Evolutionary conservation across 1,284 basidiomycete species (phyloP), one percentile per base, ranked within the genome.

Genomic region (Stygiomarasmius scandens): DNA sequence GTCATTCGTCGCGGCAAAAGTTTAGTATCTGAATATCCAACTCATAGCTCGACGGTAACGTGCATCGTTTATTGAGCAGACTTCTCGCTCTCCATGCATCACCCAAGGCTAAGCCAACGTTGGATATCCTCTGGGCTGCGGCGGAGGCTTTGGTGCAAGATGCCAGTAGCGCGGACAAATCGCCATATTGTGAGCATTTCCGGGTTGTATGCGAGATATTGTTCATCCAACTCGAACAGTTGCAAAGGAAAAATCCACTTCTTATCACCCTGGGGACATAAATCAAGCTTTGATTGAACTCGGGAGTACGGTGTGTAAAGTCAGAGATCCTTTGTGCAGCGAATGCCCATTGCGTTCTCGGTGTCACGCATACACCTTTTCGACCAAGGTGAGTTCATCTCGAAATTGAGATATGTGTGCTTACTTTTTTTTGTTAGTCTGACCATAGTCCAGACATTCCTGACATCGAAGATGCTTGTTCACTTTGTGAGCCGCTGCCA

Each of bases 281-380:
- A 96, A 96, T 70, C 93, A 96, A 74, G 92, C 89, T 19, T 78
- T 93, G 38, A 93, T 93, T 62, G 92, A 93, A 66, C 83, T 97
- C 2, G 95, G 95, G 44, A 92, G 92, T 66, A 96, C 93, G 1
- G 82, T 97, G 2, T 98, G 95, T 75, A 93, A 89, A 70, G 89
- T 92, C 27, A 85, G 85, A 56, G 83, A 89, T 54, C 94, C 95
- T 3, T 73, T 77, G 8, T 98, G 95, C 64, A 71, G 64, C 9
- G 68, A 73, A 14, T 98, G 95, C 72, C 92, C 94, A 8, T 61
- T 97, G 29, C 79, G 71, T 49, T 59, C 71, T 16, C 83, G 83
- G 72, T 98, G 95, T 67, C 73, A 76, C 25, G 94, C 89, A 1
- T 87, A 87, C 51, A 53, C 61, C 22, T 36, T 56, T n/a, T 10